Conservation (phyloP, 1,139 yeast species). For the Geotrichum fermentans region DNA sequence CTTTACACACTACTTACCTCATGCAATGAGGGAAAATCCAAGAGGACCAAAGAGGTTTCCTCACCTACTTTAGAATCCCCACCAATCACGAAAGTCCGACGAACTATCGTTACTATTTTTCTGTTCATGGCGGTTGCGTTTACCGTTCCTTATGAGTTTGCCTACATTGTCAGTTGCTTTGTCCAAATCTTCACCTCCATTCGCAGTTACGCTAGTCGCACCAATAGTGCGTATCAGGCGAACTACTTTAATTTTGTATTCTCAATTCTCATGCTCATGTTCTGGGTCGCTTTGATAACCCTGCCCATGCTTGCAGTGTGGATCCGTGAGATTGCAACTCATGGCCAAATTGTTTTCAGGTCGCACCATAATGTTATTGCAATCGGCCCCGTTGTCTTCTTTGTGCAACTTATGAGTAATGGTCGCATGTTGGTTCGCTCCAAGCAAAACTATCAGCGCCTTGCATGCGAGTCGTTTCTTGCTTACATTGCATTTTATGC, state of each 20-base stretch:
- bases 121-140: conserved; percentile 47
- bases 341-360: conserved; percentile 33
- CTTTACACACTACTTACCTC: not conserved
- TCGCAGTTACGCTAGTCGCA: no score
- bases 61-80: no score
- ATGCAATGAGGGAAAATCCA: not conserved
- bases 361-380: conserved; percentile 33
- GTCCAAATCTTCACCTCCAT: conserved; percentile 38
- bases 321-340: conserved; percentile 33
- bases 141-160: conserved; percentile 76
- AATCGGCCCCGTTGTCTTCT: conserved; percentile 33
- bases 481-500: conserved; percentile 30
- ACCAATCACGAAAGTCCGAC: not conserved
- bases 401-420: conserved; percentile 30
- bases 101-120: conserved; percentile 37
- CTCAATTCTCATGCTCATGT: conserved; percentile 32
- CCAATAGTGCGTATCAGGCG: not conserved
- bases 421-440: conserved; percentile 33
- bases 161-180: conserved; percentile 54
- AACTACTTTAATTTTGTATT: conserved; percentile 27
- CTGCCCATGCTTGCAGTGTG: conserved; percentile 37
- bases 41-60: no score
- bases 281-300: conserved; percentile 35
- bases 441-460: conserved; percentile 21
- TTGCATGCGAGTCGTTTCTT: conserved; percentile 28